Evolutionary conservation across 208 protist genomes (phyloP).

Genomic region (Ichthyophonus hoferi): DNA sequence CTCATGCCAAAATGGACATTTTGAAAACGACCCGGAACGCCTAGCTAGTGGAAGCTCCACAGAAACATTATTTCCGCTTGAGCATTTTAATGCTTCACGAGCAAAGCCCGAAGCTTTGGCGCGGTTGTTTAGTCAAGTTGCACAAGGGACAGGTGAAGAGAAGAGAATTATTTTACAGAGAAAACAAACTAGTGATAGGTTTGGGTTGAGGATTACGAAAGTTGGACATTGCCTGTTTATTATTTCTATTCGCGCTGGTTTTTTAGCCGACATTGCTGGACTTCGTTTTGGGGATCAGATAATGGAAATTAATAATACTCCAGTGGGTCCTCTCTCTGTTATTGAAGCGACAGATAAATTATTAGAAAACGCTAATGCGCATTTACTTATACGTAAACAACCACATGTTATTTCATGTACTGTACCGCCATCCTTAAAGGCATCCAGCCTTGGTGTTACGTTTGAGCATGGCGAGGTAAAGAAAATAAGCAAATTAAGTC

Average conservation of each 20-base stretch:
- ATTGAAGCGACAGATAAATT: not conserved
- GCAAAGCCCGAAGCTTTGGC: not conserved
- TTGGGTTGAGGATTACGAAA: not conserved
- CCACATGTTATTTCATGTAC: not conserved
- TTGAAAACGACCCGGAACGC: not conserved
- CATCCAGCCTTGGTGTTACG: not conserved
- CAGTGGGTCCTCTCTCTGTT: not conserved
- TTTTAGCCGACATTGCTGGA: not conserved
- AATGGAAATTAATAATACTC: not conserved
- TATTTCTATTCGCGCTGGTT: slow-evolving; percentile 7
- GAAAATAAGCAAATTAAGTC: not conserved
- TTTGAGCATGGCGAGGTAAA: not conserved
- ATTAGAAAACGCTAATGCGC: not conserved
- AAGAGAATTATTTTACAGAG: not conserved
- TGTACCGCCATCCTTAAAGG: not conserved
- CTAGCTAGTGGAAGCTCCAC: not conserved
- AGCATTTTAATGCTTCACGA: not conserved
- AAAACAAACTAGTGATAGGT: not conserved
- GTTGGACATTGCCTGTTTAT: slow-evolving; percentile 8
- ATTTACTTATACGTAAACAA: not conserved
- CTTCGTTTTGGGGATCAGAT: slow-evolving; percentile 23
- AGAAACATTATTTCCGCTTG: not conserved
- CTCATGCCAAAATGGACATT: not conserved
- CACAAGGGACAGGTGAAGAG: not conserved
- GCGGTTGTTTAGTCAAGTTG: not conserved